phyloP scores from a whole-genome alignment of 805 yeast genomes.

The Komagataella pseudopastoris region DNA sequence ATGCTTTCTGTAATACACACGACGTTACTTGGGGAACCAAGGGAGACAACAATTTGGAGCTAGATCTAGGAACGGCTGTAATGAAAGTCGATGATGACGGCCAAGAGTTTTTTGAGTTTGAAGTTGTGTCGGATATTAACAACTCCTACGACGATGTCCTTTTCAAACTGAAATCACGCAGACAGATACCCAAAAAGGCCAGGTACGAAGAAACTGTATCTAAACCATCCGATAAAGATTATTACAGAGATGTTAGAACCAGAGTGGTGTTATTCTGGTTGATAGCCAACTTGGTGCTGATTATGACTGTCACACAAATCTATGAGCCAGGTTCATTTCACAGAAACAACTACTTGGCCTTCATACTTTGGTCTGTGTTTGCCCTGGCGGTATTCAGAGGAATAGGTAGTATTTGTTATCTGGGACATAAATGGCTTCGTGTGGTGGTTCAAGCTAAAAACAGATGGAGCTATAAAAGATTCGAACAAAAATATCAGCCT shows the following conservation, averaged over 20 bases:
- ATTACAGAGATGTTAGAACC: conserved; percentile 89
- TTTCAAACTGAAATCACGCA: conserved; percentile 56
- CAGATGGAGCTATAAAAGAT: conserved; percentile 3
- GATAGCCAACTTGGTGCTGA: conserved; percentile 64
- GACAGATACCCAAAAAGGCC: conserved; percentile 43
- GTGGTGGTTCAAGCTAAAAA: conserved; percentile 15
- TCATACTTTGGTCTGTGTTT: conserved; percentile 90
- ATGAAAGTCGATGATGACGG: conserved; percentile 73
- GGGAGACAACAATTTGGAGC: conserved; percentile 70
- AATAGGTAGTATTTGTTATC: conserved; percentile 62
- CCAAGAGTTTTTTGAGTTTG: conserved; percentile 71
- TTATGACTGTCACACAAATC: conserved; percentile 81
- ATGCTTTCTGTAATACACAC: conserved; percentile 95
- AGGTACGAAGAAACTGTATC: conserved; percentile 20
- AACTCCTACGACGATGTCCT: conserved; percentile 68
- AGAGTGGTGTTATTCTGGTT: conserved; percentile 95
- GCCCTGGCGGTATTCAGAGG: conserved; percentile 73
- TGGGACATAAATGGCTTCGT: conserved; percentile 27
- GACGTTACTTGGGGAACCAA: conserved; percentile 99
- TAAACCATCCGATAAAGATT: conserved; percentile 49
- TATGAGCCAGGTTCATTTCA: conserved; percentile 53
- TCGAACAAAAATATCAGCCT: neutral
- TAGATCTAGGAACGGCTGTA: conserved; percentile 68
- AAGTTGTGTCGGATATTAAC: conserved; percentile 66
- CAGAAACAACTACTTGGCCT: conserved; percentile 64